Conservation (phyloP, 192 early-diverging fungal species). For the Coemansia sp. region DNA sequence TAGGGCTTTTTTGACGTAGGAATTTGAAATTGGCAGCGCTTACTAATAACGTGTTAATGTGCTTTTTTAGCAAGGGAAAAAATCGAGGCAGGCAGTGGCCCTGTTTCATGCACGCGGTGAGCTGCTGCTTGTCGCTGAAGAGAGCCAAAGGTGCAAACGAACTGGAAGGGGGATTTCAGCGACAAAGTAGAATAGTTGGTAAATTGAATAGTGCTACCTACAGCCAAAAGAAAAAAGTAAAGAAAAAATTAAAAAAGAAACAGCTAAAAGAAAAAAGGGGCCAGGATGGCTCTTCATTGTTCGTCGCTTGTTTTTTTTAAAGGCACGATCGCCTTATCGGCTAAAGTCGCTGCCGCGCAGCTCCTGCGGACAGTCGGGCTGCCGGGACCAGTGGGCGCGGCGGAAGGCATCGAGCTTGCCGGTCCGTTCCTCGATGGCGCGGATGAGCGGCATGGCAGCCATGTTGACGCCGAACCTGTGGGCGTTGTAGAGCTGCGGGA, state of each 20-base stretch:
- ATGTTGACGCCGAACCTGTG: constrained; percentile 73
- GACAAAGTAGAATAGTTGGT: neutral
- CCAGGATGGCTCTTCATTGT: neutral
- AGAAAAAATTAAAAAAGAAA: neutral
- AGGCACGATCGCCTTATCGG: neutral
- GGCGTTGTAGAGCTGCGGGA: constrained; percentile 80
- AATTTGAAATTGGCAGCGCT: too few species aligned
- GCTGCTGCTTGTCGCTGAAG: too few species aligned
- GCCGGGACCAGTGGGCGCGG: constrained; percentile 58
- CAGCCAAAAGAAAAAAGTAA: neutral
- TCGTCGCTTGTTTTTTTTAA: neutral
- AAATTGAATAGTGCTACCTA: too few species aligned
- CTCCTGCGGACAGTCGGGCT: constrained; percentile 65
- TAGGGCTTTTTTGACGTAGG: too few species aligned
- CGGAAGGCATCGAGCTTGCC: constrained; percentile 64
- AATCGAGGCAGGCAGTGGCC: too few species aligned
- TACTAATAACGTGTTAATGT: too few species aligned
- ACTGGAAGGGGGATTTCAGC: neutral
- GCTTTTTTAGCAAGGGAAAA: too few species aligned
- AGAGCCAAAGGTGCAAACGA: too few species aligned
- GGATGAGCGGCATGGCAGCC: constrained; percentile 64
- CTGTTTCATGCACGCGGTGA: too few species aligned
- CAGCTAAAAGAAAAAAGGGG: neutral
- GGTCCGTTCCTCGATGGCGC: constrained; percentile 57
- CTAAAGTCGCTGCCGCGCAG: constrained; percentile 8